Percentiles rank a stretch among this genome's conserved stretches.
Evolutionary conservation across 148 eudicot genomes (phyloP).

Genomic region (Nepenthes gracilis): DNA sequence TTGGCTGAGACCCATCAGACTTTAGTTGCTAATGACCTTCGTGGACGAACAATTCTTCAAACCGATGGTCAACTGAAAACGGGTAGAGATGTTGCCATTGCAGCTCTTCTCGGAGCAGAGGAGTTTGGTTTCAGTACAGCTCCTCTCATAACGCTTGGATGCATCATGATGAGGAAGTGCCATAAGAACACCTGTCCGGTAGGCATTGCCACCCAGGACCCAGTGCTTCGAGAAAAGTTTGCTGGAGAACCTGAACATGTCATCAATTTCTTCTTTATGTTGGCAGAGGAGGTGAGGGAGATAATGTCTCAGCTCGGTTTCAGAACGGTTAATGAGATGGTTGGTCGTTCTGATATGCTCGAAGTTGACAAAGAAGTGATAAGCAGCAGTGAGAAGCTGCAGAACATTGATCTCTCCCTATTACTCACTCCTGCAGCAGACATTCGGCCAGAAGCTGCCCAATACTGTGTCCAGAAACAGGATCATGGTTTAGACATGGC

Average conservation of each 20-base stretch:
- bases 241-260: conserved; percentile 99
- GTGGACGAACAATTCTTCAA: conserved; percentile 85
- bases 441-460: conserved; percentile 90
- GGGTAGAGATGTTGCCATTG: conserved; percentile 95
- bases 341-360: conserved; percentile 96
- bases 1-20: conserved; percentile 99
- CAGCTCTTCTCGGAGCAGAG: conserved; percentile 98
- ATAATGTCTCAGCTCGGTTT: conserved; percentile 93
- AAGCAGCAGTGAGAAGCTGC: conserved; percentile 71
- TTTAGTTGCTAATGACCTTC: conserved; percentile 92
- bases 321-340: conserved; percentile 71
- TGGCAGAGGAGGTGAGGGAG: conserved; percentile 95
- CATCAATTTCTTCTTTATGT: conserved; percentile 95
- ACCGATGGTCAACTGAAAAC: conserved; percentile 97
- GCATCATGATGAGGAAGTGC: conserved; percentile 99
- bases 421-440: conserved; percentile 85
- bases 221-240: conserved; percentile 88
- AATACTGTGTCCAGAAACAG: conserved; percentile 83
- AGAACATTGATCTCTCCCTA: conserved; percentile 84
- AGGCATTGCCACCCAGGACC: conserved; percentile 98
- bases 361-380: conserved; percentile 71
- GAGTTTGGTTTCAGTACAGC: conserved; percentile 99
- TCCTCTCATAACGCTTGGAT: conserved; percentile 92
- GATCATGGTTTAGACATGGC: conserved; percentile 97
- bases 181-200: conserved; percentile 98